These are phyloP conservation scores for Leccinum uliginosum DNA, from an alignment of 768 basidiomycete species.

Conservation along the genomic window DNA sequence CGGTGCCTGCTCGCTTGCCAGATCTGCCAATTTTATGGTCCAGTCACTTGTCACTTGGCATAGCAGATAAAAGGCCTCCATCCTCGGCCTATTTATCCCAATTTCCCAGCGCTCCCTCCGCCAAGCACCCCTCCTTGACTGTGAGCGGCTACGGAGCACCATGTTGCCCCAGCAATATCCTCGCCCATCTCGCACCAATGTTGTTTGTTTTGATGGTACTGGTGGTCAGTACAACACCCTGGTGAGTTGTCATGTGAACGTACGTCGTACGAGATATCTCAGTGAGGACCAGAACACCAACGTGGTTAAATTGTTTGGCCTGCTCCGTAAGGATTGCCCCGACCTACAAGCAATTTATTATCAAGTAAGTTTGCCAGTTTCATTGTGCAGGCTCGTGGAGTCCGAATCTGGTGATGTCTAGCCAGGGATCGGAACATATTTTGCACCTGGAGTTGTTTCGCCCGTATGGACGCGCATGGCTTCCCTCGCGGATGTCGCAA, in stretches of 20 bases:
- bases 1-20: background rate
- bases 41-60: background rate
- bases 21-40: background rate
- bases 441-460: constrained; percentile 62
- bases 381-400: background rate
- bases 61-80: background rate
- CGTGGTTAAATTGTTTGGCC: constrained; percentile 62
- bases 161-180: constrained; percentile 14
- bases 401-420: constrained; percentile 13
- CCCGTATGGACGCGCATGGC: constrained; percentile 57
- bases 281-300: constrained; percentile 51
- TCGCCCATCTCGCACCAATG: constrained; percentile 39
- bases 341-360: constrained; percentile 64
- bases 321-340: constrained; percentile 56
- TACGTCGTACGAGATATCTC: background rate
- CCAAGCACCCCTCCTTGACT: background rate
- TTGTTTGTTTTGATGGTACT: constrained; percentile 73
- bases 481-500: constrained; percentile 58
- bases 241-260: constrained; percentile 31
- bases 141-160: background rate
- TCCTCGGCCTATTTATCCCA: background rate
- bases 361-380: constrained; percentile 43
- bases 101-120: background rate
- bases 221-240: constrained; percentile 43
- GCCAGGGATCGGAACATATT: constrained; percentile 47